Conservation (phyloP, 805 yeast species). For the Kodamaea nitidulidarum region DNA sequence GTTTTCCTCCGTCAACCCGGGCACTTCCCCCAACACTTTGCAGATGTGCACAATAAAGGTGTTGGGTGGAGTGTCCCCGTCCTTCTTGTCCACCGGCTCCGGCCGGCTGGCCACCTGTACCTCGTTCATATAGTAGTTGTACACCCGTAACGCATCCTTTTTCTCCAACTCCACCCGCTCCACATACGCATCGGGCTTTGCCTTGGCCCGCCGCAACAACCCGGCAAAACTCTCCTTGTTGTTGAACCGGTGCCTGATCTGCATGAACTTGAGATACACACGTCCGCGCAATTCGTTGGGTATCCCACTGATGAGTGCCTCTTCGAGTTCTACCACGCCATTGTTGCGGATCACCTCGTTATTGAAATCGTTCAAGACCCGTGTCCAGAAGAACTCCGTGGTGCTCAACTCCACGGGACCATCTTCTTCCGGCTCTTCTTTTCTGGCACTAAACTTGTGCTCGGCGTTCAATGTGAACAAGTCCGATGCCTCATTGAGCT, state of each 20-base stretch:
- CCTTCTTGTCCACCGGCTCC: constrained; percentile 3
- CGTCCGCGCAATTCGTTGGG: constrained; percentile 27
- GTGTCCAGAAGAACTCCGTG: constrained; percentile 17
- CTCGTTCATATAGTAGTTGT: constrained; percentile 28
- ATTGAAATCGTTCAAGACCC: constrained; percentile 15
- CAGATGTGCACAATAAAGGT: constrained; percentile 21
- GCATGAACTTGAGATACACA: constrained; percentile 32
- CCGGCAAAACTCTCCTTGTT: constrained; percentile 26
- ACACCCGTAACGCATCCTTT: constrained; percentile 27
- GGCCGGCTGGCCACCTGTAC: constrained; percentile 13
- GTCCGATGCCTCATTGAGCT: constrained; percentile 26
- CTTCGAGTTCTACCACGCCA: constrained; percentile 17
- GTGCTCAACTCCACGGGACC: constrained; percentile 1
- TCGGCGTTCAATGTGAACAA: constrained; percentile 15
- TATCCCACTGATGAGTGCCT: constrained; percentile 24
- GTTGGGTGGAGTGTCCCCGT: constrained; percentile 15
- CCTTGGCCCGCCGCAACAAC: constrained; percentile 21
- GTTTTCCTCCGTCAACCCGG: constrained; percentile 24
- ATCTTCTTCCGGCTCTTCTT: constrained; percentile 1
- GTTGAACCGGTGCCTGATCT: constrained; percentile 27
- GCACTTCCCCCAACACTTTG: constrained; percentile 16
- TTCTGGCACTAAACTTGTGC: constrained; percentile 1
- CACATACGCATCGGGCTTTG: constrained; percentile 12
- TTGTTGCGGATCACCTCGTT: constrained; percentile 10
- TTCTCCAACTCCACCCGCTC: constrained; percentile 17